Percentiles rank a stretch among this genome's conserved stretches.
phyloP scores from a whole-genome alignment of 176 grass and related monocot species.

The Tillandsia fasciculata region DNA sequence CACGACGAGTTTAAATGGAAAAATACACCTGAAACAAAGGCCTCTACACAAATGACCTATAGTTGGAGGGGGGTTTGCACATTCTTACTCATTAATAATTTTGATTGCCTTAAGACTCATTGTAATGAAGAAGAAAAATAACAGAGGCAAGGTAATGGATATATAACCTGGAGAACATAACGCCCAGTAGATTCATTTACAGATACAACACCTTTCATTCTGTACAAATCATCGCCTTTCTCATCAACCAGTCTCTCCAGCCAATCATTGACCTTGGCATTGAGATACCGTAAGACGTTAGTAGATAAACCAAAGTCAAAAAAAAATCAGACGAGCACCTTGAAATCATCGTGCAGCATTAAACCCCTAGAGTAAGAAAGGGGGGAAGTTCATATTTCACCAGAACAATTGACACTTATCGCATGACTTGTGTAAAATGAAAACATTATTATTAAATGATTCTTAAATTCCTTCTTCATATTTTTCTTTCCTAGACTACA shows the following conservation, averaged over 20 bases:
- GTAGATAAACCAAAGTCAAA: neutral
- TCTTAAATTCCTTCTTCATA: neutral
- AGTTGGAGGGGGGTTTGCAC: too few species aligned
- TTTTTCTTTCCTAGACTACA: too few species aligned
- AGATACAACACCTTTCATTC: slow-evolving; percentile 61
- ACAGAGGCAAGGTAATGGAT: neutral
- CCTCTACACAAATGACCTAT: too few species aligned
- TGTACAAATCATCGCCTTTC: slow-evolving; percentile 67
- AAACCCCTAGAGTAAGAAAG: too few species aligned
- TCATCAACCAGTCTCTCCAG: slow-evolving; percentile 57
- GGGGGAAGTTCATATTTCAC: too few species aligned
- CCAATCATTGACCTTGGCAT: slow-evolving; percentile 53
- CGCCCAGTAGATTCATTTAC: slow-evolving; percentile 63
- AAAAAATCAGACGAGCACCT: neutral
- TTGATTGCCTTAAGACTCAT: neutral
- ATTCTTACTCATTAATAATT: too few species aligned
- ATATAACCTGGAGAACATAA: slow-evolving; percentile 46
- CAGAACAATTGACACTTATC: too few species aligned
- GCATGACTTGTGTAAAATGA: too few species aligned
- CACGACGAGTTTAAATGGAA: too few species aligned
- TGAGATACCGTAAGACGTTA: slow-evolving; percentile 5
- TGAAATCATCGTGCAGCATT: too few species aligned
- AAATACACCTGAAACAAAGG: too few species aligned
- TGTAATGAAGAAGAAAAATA: neutral
- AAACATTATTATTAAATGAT: too few species aligned